Conservation (phyloP, 768 basidiomycete genomes). For the Panaeolus cyanescens region DNA sequence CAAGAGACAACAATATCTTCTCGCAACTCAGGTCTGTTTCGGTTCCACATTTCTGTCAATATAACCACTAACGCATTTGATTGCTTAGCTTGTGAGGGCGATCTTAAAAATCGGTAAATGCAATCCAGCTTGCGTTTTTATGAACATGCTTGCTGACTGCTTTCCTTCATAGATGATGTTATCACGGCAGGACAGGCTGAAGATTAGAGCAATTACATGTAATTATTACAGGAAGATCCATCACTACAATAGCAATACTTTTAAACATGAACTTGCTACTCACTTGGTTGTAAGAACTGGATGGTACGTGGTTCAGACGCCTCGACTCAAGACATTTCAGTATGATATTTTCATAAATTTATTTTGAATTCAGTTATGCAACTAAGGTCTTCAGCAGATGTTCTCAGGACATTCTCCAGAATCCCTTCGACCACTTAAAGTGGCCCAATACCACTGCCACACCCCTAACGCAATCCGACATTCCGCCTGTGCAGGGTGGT, state of each 20-base stretch:
- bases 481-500: too few species aligned
- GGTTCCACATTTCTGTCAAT: not conserved
- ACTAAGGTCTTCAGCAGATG: too few species aligned
- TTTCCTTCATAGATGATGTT: constrained; percentile 64
- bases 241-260: not conserved
- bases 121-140: constrained; percentile 1
- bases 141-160: constrained; percentile 3
- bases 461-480: too few species aligned
- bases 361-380: too few species aligned
- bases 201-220: constrained; percentile 41
- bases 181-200: constrained; percentile 73
- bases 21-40: constrained; percentile 87
- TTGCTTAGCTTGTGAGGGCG: constrained; percentile 71
- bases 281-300: too few species aligned
- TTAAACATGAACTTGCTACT: not conserved
- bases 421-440: too few species aligned
- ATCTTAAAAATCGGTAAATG: constrained; percentile 83
- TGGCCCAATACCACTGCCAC: too few species aligned
- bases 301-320: too few species aligned
- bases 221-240: not conserved
- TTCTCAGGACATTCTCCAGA: too few species aligned
- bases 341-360: too few species aligned
- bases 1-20: constrained; percentile 93
- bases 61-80: constrained; percentile 6
- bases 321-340: too few species aligned